Evolutionary conservation across 83 land plant species (phyloP).

Genomic region (Picea abies): DNA sequence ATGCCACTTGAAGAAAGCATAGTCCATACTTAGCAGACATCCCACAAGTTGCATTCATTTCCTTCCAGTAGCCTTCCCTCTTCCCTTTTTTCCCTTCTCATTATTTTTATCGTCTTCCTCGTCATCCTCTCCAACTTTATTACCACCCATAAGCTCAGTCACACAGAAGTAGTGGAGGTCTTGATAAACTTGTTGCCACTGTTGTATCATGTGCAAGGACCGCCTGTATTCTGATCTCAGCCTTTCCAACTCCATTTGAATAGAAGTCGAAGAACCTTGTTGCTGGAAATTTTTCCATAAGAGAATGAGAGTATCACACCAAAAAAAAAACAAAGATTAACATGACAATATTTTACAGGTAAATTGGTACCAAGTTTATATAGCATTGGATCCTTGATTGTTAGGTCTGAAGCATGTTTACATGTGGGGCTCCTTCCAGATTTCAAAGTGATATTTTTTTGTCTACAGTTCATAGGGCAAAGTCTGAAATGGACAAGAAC

Average conservation of each 20-base stretch:
- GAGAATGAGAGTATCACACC: not conserved
- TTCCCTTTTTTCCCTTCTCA: slow-evolving; percentile 9
- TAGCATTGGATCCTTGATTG: no score
- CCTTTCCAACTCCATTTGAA: slow-evolving; percentile 82
- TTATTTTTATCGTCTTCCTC: not conserved
- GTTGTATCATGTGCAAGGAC: slow-evolving; percentile 67
- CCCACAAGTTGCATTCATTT: not conserved
- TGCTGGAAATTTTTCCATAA: slow-evolving; percentile 41
- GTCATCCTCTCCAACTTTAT: slow-evolving; percentile 9
- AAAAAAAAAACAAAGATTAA: not conserved
- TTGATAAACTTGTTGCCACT: slow-evolving; percentile 82
- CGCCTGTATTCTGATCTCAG: slow-evolving; percentile 56
- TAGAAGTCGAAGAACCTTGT: slow-evolving; percentile 75
- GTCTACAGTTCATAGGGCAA: no score
- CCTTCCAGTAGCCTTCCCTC: not conserved
- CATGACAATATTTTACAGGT: no score
- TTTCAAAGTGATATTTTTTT: no score
- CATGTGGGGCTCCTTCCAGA: no score
- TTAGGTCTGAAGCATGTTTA: no score
- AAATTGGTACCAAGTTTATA: no score
- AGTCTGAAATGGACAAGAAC: no score
- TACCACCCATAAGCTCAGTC: slow-evolving; percentile 58
- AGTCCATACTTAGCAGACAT: not conserved
- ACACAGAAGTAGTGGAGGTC: slow-evolving; percentile 69
- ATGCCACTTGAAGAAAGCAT: not conserved